Conservation (phyloP, 129 eudicot species). For the Kitagawia praeruptora region DNA sequence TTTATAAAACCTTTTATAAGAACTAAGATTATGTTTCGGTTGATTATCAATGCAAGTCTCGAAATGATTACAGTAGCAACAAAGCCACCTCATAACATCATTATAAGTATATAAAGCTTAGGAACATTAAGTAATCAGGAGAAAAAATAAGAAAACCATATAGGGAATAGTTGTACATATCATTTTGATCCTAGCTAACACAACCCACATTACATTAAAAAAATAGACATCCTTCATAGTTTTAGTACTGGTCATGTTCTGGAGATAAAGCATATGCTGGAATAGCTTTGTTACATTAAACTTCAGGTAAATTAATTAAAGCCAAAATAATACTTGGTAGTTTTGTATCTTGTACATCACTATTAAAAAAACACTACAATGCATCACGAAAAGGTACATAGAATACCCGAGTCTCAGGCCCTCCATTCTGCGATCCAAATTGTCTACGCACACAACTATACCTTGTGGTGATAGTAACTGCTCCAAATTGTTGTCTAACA, state of each 20-base stretch:
- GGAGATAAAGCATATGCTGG: too few species aligned
- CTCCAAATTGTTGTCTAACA: too few species aligned
- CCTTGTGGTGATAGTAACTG: slow-evolving; percentile 94
- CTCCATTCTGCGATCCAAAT: slow-evolving; percentile 83
- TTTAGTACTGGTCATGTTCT: too few species aligned
- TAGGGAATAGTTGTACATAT: too few species aligned
- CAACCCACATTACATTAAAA: too few species aligned
- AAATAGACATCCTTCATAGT: too few species aligned
- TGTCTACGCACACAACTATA: slow-evolving; percentile 97
- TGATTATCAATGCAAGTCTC: neutral
- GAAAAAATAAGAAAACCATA: neutral
- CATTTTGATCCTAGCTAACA: neutral
- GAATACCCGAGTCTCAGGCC: slow-evolving; percentile 89
- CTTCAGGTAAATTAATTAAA: too few species aligned
- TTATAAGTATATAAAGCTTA: neutral
- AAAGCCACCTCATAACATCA: neutral
- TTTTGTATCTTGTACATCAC: neutral
- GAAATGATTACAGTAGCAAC: neutral
- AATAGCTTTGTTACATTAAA: too few species aligned
- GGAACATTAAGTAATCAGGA: neutral
- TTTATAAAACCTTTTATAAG: neutral
- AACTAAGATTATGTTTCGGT: neutral
- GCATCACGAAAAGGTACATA: neutral
- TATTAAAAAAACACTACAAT: too few species aligned
- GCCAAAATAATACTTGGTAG: too few species aligned